A percentile compares a stretch with the other conserved stretches of the same genome.
Conservation (phyloP, 2,329 filamentous ascomycete genomes). For the Fusarium albidum region DNA sequence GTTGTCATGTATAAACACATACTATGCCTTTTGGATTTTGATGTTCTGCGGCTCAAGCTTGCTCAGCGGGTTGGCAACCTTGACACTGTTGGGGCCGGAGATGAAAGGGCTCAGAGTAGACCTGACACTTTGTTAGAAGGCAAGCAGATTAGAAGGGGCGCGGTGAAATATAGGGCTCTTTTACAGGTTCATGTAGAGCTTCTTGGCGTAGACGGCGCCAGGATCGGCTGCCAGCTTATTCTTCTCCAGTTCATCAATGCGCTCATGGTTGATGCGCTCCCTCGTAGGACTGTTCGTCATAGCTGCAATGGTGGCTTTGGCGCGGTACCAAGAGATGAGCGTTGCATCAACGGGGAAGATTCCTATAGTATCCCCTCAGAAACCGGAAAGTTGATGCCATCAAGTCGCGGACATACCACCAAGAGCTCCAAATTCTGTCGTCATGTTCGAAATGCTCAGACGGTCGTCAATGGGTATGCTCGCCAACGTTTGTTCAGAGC, state of each 20-base stretch:
- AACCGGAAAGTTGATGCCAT: no score
- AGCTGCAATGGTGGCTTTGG: conserved; percentile 76
- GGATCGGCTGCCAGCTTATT: conserved; percentile 75
- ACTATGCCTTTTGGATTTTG: conserved; percentile 84
- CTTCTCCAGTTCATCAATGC: conserved; percentile 75
- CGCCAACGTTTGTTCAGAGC: no score
- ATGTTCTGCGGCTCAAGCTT: conserved; percentile 80
- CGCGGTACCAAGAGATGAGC: conserved; percentile 76
- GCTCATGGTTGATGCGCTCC: conserved; percentile 74
- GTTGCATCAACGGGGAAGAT: conserved; percentile 80
- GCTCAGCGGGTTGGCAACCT: conserved; percentile 79
- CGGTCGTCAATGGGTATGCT: no score
- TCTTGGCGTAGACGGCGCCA: conserved; percentile 83
- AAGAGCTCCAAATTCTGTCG: no score
- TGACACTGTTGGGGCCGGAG: conserved; percentile 89
- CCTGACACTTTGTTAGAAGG: no score
- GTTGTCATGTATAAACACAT: no score
- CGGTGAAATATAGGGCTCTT: no score
- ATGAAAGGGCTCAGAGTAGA: conserved; percentile 85
- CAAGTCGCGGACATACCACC: no score
- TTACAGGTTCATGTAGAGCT: conserved; percentile 82
- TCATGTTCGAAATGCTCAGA: no score
- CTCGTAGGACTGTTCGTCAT: conserved; percentile 62
- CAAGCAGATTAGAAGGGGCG: no score
- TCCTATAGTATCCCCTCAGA: no score